Evolutionary conservation across 371 early-diverging fungal species (phyloP).

Genomic region (Entomophthora muscae): DNA sequence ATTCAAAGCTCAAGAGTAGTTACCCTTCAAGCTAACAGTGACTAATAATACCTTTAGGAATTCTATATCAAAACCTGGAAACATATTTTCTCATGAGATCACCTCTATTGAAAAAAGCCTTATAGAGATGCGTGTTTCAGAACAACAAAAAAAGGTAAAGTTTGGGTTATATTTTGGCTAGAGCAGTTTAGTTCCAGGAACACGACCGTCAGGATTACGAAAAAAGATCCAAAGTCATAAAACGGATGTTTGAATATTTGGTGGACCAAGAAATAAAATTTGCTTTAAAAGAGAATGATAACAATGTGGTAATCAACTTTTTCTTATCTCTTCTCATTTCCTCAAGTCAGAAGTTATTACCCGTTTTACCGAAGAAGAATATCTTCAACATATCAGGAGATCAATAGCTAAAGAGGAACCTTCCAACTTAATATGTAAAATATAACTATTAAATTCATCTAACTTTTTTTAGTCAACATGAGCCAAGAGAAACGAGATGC

Average conservation of each 20-base stretch:
- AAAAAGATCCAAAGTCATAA: conserved; percentile 52
- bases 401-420: neutral
- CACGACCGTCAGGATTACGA: conserved; percentile 51
- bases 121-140: conserved; percentile 66
- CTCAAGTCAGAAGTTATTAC: conserved; percentile 4
- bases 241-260: conserved; percentile 48
- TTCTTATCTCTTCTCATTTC: neutral
- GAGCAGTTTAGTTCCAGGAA: conserved; percentile 35
- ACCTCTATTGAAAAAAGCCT: conserved; percentile 71
- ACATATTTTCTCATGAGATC: conserved; percentile 66
- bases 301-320: conserved; percentile 40
- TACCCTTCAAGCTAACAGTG: neutral
- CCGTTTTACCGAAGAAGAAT: neutral
- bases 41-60: neutral
- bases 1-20: neutral
- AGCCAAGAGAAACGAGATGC: conserved; percentile 57
- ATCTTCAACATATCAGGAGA: conserved; percentile 2
- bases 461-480: conserved; percentile 21
- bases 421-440: neutral
- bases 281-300: conserved; percentile 49
- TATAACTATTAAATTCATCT: neutral
- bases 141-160: conserved; percentile 56
- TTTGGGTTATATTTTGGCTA: neutral
- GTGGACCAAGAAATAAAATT: conserved; percentile 61
- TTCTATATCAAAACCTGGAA: conserved; percentile 10